Percentiles rank a stretch among this genome's conserved stretches.
phyloP scores from a whole-genome alignment of 768 basidiomycete species.

The Filobasidium floriforme region DNA sequence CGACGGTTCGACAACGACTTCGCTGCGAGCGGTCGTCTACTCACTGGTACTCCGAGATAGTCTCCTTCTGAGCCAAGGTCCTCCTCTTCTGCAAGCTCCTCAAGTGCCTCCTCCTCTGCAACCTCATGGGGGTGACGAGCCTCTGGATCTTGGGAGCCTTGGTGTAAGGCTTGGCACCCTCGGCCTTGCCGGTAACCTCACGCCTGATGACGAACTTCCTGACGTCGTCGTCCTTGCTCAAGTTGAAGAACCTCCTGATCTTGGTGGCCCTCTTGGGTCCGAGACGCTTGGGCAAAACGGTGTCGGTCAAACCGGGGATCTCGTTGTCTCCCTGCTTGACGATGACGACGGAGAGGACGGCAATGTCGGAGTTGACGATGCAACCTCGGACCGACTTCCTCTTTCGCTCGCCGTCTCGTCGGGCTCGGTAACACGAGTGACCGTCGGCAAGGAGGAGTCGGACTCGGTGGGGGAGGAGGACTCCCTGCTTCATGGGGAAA shows the following conservation, averaged over 20 bases:
- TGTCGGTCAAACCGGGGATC: slow-evolving; percentile 85
- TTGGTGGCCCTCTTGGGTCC: slow-evolving; percentile 96
- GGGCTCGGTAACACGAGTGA: slow-evolving; percentile 93
- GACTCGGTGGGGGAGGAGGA: slow-evolving; percentile 88
- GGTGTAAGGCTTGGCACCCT: slow-evolving; percentile 79
- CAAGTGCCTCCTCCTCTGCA: slow-evolving; percentile 93
- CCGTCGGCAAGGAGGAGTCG: slow-evolving; percentile 87
- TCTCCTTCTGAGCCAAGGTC: slow-evolving; percentile 86
- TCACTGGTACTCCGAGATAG: slow-evolving; percentile 86
- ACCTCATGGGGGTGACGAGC: slow-evolving; percentile 86
- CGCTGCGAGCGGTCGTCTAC: slow-evolving; percentile 32
- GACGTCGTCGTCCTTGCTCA: slow-evolving; percentile 96
- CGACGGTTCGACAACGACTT: too few species aligned
- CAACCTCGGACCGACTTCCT: slow-evolving; percentile 95
- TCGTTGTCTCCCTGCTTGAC: slow-evolving; percentile 92
- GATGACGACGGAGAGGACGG: slow-evolving; percentile 84
- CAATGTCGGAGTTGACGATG: slow-evolving; percentile 94
- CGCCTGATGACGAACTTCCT: slow-evolving; percentile 92
- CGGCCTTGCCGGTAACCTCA: slow-evolving; percentile 84
- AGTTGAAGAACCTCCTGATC: slow-evolving; percentile 95
- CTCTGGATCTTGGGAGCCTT: slow-evolving; percentile 99
- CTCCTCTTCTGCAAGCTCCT: slow-evolving; percentile 77
- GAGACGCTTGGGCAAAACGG: slow-evolving; percentile 83
- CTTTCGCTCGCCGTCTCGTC: slow-evolving; percentile 90
- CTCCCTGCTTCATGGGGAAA: slow-evolving; percentile 99